Base-by-base conservation (phyloP, 805 yeast genomes). In the Cyberlindnera lachancei region DNA sequence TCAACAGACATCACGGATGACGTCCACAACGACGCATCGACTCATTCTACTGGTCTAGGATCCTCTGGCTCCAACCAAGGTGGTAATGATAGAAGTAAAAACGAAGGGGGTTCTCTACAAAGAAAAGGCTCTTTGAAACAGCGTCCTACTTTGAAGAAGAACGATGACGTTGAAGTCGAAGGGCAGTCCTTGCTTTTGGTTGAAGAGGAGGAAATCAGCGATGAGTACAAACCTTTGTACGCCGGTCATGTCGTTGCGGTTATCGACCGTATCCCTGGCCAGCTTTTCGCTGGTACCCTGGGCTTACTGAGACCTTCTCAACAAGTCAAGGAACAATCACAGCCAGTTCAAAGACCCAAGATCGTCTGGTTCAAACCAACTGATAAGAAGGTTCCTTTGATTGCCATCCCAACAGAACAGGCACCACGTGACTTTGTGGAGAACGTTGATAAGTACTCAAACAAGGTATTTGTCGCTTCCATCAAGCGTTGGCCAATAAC, bases 401-500 rank as follows among this genome's bases (percentile, higher is more conserved):
- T 92, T 64, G 98, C 98, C 12, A 92, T 92, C 42, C 98, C 98
- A 24, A 92, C 96, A 2, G 98, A 92, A 50, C 95, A 92, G 57
- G 98, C 96, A 0, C 98, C 98, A 21, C 74, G 71, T 37, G 97
- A 90, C 56, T 90, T 92, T 59, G 88, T 92, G 26, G 95, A 87
- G 46, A 87, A 86, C 46, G 94, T 87, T 44, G 94, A 83, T 35
- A 69, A 68, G 31, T 92, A 92, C 50, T 68, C 83, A 0, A 75
- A 84, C 52, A 83, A 79, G 47, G 62, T 88, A 31, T 92, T 90
- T 53, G 90, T 92, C 40, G 96, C 97, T 0, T 82, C 95, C 2
- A 90, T 92, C 51, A 92, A 92, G 57, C 79, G 98, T 58, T 92
- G 98, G 98, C 98, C 98, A 52, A 92, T 92, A 58, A 92, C 98